Base-by-base conservation (phyloP, 768 basidiomycete genomes). In the Lentinula sp. region DNA sequence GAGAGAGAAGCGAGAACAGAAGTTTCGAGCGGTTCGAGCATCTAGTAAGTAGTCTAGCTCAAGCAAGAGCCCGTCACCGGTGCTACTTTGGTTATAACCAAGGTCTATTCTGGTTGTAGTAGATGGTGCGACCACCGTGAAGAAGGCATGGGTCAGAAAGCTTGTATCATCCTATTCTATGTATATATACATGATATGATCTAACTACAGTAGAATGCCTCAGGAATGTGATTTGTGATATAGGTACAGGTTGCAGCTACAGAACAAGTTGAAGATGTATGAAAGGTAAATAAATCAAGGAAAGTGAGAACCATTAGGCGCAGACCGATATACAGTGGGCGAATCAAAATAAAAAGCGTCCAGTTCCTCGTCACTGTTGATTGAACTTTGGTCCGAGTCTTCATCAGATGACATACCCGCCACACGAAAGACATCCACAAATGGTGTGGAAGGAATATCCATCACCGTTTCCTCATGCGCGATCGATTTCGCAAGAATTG, bases 401-500 rank as follows among this genome's bases (percentile, higher is more conserved):
- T 84, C 81, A 52, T 80, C 76, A 43, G 62, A 68, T 51, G 70
- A 68, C 63, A 72, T 71, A 20, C 73, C 73, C 15, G 79, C 79
- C 28, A 91, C 81, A 56, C 81, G 78, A 77, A 92, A 92, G 36
- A 88, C 85, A 67, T 91, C 90, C 9, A 85, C 74, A 74, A 90
- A 90, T 3, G 90, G 90, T n/a, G 90, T 92, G 65, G 86, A 86
- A 2, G 90, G 90, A 16, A 81, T 74, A 65, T 87, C 87, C 8
- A 76, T 75, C 15, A 79, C 67, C 49, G 81, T 65, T 50, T 28
- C 28, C 28, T 81, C 81, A 6, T 73, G 68, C 9, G 78, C 83
- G 2, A 84, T 87, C n/a, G 89, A 90, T 72, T 90, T 89, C 41
- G 90, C 90, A 23, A 92, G 81, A 64, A 92, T 92, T 32, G 89